phyloP scores from a whole-genome alignment of 2,329 filamentous ascomycete genomes.

The Colletotrichum karsti region DNA sequence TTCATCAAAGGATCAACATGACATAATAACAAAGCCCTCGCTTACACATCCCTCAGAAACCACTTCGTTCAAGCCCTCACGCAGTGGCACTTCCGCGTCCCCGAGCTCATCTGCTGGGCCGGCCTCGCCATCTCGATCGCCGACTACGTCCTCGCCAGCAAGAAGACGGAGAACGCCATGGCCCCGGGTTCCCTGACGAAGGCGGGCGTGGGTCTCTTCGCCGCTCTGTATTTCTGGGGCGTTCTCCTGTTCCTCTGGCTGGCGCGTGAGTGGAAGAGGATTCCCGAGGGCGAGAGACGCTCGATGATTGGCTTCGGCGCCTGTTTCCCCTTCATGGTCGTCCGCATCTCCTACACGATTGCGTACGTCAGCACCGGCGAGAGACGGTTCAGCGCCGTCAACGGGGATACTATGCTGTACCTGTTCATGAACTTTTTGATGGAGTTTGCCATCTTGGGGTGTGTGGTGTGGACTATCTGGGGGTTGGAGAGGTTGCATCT shows the following conservation, averaged over 20 bases:
- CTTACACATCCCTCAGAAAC: conserved; percentile 3
- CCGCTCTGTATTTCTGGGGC: conserved; percentile 29
- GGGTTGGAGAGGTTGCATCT: not conserved
- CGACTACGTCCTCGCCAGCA: conserved; percentile 28
- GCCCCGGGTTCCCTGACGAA: conserved; percentile 26
- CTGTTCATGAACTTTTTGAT: conserved; percentile 26
- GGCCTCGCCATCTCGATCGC: conserved; percentile 32
- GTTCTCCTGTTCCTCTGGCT: conserved; percentile 23
- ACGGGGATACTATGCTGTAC: conserved; percentile 23
- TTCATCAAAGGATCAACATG: no score
- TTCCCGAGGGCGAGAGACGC: conserved; percentile 15
- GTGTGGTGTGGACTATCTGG: conserved; percentile 19
- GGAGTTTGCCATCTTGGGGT: conserved; percentile 16
- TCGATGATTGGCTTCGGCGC: conserved; percentile 19
- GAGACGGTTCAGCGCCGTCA: conserved; percentile 26
- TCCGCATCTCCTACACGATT: conserved; percentile 30
- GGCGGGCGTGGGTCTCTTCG: conserved; percentile 29
- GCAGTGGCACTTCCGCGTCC: conserved; percentile 26
- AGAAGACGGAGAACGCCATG: conserved; percentile 21
- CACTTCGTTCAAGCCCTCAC: conserved; percentile 11
- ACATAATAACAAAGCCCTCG: no score
- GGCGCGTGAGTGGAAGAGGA: conserved; percentile 3
- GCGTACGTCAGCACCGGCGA: conserved; percentile 29
- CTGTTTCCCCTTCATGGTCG: conserved; percentile 23
- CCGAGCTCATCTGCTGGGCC: conserved; percentile 32